Percentiles rank a stretch among this genome's conserved stretches.
These are phyloP conservation scores for Spongiforma sp. DNA, from an alignment of 1,284 basidiomycete genomes.

Conservation along the genomic window DNA sequence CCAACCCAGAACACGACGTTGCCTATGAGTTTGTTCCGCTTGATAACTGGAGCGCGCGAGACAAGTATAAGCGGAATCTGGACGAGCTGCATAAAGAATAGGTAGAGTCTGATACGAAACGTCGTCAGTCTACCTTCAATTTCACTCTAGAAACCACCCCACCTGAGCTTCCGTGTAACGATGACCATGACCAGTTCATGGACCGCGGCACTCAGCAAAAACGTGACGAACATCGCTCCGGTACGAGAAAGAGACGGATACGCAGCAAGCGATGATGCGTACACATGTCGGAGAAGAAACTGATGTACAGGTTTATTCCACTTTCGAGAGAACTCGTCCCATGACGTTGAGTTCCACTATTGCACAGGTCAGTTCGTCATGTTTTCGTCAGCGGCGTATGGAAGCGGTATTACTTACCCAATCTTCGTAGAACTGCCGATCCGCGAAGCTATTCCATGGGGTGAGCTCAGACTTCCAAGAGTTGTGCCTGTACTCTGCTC, in stretches of 20 bases:
- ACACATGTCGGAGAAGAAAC: constrained; percentile 95
- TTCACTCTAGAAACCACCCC: constrained; percentile 31
- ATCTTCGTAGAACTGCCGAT: constrained; percentile 97
- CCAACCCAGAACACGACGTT: constrained; percentile 95
- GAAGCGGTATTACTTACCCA: constrained; percentile 65
- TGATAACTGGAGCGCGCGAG: constrained; percentile 77
- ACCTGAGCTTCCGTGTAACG: constrained; percentile 89
- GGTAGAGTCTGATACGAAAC: constrained; percentile 64
- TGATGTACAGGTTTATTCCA: constrained; percentile 95
- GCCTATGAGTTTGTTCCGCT: constrained; percentile 79
- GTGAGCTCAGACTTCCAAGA: constrained; percentile 17
- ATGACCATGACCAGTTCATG: constrained; percentile 98
- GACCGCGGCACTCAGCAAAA: constrained; percentile 85
- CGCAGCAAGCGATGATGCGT: constrained; percentile 83
- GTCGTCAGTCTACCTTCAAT: neutral
- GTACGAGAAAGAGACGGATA: constrained; percentile 73
- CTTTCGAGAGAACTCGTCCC: constrained; percentile 96
- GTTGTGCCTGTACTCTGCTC: constrained; percentile 33
- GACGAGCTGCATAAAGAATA: constrained; percentile 80
- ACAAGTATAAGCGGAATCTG: constrained; percentile 93
- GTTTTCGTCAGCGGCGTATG: constrained; percentile 6
- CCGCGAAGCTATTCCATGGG: constrained; percentile 75
- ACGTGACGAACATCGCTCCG: constrained; percentile 90
- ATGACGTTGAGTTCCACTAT: constrained; percentile 94
- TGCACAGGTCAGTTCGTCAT: neutral